Base-by-base conservation (phyloP, 1,284 basidiomycete genomes). In the Pseudozyma hubeiensis region DNA sequence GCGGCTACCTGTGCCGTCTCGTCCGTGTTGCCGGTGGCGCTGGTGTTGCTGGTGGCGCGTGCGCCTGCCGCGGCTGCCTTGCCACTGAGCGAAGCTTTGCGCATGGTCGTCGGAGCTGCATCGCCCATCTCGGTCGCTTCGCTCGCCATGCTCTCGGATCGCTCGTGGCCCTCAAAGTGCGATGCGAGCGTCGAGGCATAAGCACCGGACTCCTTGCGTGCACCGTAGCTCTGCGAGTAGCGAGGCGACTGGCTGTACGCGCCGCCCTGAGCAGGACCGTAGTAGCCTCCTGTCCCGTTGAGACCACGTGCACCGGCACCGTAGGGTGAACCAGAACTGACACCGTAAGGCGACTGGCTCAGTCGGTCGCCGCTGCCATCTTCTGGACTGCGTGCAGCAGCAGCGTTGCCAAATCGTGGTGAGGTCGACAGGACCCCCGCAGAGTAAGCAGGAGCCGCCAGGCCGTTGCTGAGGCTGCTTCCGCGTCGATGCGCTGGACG, bases 1-100 rank as follows among this genome's bases (percentile, higher is more conserved):
- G 78, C 79, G n/a, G 78, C 76, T 5, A 83, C 82, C 51, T 82
- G 78, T 5, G 72, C 71, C 39, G 69, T 82, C 66, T 84, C 81
- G 57, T 80, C 77, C 30, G 68, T 59, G 41, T 64, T 60, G 55
- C 70, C 69, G 10, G 67, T 52, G 2, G 72, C 67, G 8, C 56
- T 58, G 13, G 72, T 64, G 61, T 75, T 77, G 61, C 66, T 75
- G 35, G 46, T 63, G 30, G 68, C 55, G 29, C 63, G 53, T 17
- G 47, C 62, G n/a, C 41, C 50, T 17, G n/a, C 61, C 2, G 54
- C 43, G 1, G 43, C 48, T 3, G 54, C 47, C 19, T 65, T 71
- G 48, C 46, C 24, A 24, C 24, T 40, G 6, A 30, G 14, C 35
- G 53, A 63, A 8, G 58, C 35, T 54, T 61, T 68, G 49, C 61